Conservation (phyloP, 352 stramenopile genomes). For the Globisporangium cystogenes region DNA sequence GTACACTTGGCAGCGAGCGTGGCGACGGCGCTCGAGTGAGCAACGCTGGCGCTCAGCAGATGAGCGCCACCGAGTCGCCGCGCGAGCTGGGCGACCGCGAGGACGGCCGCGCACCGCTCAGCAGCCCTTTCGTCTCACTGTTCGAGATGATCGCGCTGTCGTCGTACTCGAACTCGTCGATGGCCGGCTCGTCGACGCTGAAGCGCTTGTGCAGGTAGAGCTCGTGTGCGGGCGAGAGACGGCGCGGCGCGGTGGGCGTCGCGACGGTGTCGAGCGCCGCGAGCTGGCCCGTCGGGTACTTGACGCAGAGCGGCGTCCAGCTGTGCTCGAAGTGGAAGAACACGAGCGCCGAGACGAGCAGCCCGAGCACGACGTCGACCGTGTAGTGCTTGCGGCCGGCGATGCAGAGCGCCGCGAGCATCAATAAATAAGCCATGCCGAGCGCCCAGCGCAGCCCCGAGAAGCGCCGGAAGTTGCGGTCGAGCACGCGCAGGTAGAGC, state of each 20-base stretch:
- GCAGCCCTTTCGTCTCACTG: slow-evolving; percentile 9
- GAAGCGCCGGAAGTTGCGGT: slow-evolving; percentile 43
- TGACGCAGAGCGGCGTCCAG: slow-evolving; percentile 52
- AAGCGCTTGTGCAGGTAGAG: slow-evolving; percentile 36
- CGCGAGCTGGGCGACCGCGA: slow-evolving; percentile 10
- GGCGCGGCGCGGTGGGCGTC: background rate
- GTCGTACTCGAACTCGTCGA: slow-evolving; percentile 28
- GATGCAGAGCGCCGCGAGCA: slow-evolving; percentile 51
- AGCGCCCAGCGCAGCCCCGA: slow-evolving; percentile 49
- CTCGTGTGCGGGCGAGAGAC: slow-evolving; percentile 10
- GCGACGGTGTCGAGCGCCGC: slow-evolving; percentile 14
- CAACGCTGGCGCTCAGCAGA: slow-evolving; percentile 41
- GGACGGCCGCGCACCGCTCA: background rate
- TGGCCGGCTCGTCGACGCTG: slow-evolving; percentile 44
- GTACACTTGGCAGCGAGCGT: background rate
- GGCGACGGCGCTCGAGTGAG: too few relatives aligned
- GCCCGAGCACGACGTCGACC: slow-evolving; percentile 66
- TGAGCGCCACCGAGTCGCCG: slow-evolving; percentile 37
- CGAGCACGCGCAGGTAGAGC: slow-evolving; percentile 55
- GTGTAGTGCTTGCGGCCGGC: slow-evolving; percentile 73
- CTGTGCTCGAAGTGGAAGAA: slow-evolving; percentile 81
- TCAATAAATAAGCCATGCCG: slow-evolving; percentile 42
- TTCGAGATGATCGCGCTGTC: background rate
- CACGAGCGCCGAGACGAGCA: slow-evolving; percentile 57
- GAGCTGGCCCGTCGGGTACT: slow-evolving; percentile 17